phyloP scores from a whole-genome alignment of 768 basidiomycete genomes.

The Imleria badia region DNA sequence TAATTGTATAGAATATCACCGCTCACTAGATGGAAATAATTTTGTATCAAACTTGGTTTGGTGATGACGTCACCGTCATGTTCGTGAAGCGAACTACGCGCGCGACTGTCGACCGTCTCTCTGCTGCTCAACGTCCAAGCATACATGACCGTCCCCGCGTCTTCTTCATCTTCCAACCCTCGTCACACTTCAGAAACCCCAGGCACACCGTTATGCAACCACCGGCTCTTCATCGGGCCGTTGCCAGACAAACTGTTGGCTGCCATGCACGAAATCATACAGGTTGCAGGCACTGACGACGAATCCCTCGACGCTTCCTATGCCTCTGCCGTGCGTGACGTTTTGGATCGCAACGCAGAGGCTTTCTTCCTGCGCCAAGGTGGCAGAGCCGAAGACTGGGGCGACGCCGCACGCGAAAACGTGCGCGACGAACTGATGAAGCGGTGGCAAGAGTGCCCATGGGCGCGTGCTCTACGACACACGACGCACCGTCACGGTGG shows the following conservation, averaged over 20 bases:
- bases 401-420: conserved; percentile 48
- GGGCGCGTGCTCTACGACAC: conserved; percentile 49
- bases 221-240: conserved; percentile 73
- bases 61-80: conserved; percentile 26
- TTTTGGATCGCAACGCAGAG: conserved; percentile 59
- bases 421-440: conserved; percentile 56
- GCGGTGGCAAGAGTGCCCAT: conserved; percentile 67
- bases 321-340: conserved; percentile 32
- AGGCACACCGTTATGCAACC: conserved; percentile 20
- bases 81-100: background rate
- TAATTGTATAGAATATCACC: conserved; percentile 20
- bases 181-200: background rate
- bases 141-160: conserved; percentile 13
- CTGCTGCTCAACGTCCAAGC: background rate
- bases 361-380: conserved; percentile 64
- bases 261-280: conserved; percentile 34
- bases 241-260: conserved; percentile 63
- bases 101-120: background rate
- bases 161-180: background rate
- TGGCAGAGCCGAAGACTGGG: conserved; percentile 68
- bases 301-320: conserved; percentile 35
- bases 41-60: background rate
- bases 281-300: conserved; percentile 28
- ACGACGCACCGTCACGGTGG: conserved; percentile 8
- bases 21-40: conserved; percentile 18